Conservation (phyloP, 1,284 basidiomycete species). For the Grifola frondosa region DNA sequence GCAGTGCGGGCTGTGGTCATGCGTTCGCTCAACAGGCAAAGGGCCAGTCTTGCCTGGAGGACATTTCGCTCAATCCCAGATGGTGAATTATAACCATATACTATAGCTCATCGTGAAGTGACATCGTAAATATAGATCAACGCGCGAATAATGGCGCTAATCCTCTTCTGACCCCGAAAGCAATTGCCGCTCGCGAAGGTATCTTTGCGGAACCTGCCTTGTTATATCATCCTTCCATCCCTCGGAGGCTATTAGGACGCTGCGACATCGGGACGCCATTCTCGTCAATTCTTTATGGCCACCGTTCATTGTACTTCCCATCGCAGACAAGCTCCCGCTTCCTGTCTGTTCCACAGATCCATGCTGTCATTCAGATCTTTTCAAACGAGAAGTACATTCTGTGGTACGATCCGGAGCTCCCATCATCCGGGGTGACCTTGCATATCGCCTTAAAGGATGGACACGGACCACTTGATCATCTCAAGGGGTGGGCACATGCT, state of each 20-base stretch:
- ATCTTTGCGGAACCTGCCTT: slow-evolving; percentile 18
- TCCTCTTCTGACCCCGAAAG: slow-evolving; percentile 3
- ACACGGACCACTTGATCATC: slow-evolving; percentile 44
- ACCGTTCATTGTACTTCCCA: neutral
- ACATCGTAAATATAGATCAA: neutral
- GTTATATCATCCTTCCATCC: slow-evolving; percentile 1
- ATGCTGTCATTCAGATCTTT: slow-evolving; percentile 32
- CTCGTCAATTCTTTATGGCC: slow-evolving; percentile 2
- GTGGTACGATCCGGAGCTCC: slow-evolving; percentile 40
- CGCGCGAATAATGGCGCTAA: neutral
- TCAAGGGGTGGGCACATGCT: slow-evolving; percentile 59
- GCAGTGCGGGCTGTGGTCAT: slow-evolving; percentile 57
- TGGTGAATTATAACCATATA: slow-evolving; percentile 2
- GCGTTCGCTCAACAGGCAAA: slow-evolving; percentile 59
- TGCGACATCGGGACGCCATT: slow-evolving; percentile 19
- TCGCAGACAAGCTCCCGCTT: neutral
- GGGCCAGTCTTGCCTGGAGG: slow-evolving; percentile 53
- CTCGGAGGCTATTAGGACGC: neutral
- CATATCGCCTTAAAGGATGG: slow-evolving; percentile 51
- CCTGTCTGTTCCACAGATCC: slow-evolving; percentile 10
- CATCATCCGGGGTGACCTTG: slow-evolving; percentile 23
- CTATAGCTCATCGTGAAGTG: neutral
- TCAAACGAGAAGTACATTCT: slow-evolving; percentile 47
- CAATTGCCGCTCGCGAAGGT: slow-evolving; percentile 11
- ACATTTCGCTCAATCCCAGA: slow-evolving; percentile 16